Base-by-base conservation (phyloP, 805 yeast genomes). In the Wickerhamiella spandovensis region DNA sequence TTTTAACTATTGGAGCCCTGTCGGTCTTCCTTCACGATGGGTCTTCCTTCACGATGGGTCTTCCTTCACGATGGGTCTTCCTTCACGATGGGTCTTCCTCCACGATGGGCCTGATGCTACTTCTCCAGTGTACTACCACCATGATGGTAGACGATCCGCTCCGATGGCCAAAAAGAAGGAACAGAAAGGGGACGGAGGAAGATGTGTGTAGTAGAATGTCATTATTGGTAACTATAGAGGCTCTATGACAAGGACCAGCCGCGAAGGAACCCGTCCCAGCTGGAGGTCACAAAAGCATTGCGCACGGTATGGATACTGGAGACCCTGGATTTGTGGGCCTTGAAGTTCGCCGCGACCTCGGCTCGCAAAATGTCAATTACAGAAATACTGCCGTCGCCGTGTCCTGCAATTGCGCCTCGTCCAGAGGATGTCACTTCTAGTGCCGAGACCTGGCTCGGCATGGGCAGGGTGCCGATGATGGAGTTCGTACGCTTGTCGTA, bases 301-400 rank as follows among this genome's bases (percentile, higher is more conserved):
- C 10, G 24, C 15, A 20, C 24, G 7, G 12, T 17, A 13, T 18
- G 5, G n/a, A 39, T 20, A n/a, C 20, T 20, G 24, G 43, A 20
- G 12, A 39, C 24, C 5, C 43, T 15, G 24, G 24, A 5, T 13
- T 12, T 18, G 24, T 39, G 43, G 43, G 24, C 22, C 24, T 18
- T 13, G 15, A 39, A 21, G 20, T 20, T 21, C 8, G 24, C 43
- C 13, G 20, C 15, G 3, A 20, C 20, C 24, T 18, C 22, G 24
- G 18, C 37, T 17, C 24, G 25, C 5, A 17, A 24, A 10, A 28
- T 17, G 18, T 44, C 46, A 5, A 44, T 13, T 5, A 28, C 21
- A 15, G 23, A 17, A n/a, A 44, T n/a, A 18, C 18, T 44, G 46
- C 46, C 46, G n/a, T 44, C 37, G 13, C n/a, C 38, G 35, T 44